Percentiles rank a stretch among this genome's conserved stretches.
Conservation (phyloP, 2,329 filamentous ascomycete species). For the Fusarium staphyleae region DNA sequence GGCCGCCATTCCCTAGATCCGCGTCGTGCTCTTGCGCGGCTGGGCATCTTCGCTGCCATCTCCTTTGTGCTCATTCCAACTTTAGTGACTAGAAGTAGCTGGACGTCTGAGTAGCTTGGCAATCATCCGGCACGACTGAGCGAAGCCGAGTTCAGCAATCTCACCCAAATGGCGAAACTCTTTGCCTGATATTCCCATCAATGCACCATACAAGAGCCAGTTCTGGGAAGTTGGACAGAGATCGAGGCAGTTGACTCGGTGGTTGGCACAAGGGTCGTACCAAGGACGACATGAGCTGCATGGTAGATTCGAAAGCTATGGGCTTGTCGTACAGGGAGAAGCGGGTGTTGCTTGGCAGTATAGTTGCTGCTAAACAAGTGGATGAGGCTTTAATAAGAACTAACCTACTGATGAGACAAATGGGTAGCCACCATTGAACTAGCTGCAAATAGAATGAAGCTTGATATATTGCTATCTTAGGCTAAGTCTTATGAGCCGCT, state of each 20-base stretch:
- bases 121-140: neutral
- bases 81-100: neutral
- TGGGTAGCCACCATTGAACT: too few species aligned
- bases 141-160: neutral
- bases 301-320: conserved; percentile 34
- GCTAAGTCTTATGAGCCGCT: too few species aligned
- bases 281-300: conserved; percentile 48
- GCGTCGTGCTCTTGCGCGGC: conserved; percentile 2
- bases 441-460: too few species aligned
- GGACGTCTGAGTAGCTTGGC: conserved; percentile 3
- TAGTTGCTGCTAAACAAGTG: conserved; percentile 17
- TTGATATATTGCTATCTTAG: too few species aligned
- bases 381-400: conserved; percentile 9
- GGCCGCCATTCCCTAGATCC: conserved; percentile 1
- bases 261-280: conserved; percentile 41
- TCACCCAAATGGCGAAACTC: conserved; percentile 3
- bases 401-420: too few species aligned
- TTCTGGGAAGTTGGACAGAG: conserved; percentile 46
- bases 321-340: conserved; percentile 9
- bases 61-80: conserved; percentile 2
- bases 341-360: conserved; percentile 10
- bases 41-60: conserved; percentile 1
- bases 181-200: conserved; percentile 36
- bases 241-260: conserved; percentile 10
- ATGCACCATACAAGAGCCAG: conserved; percentile 39